These are phyloP conservation scores for Coemansia sp. DNA, from an alignment of 192 early-diverging fungal species.

Conservation along the genomic window DNA sequence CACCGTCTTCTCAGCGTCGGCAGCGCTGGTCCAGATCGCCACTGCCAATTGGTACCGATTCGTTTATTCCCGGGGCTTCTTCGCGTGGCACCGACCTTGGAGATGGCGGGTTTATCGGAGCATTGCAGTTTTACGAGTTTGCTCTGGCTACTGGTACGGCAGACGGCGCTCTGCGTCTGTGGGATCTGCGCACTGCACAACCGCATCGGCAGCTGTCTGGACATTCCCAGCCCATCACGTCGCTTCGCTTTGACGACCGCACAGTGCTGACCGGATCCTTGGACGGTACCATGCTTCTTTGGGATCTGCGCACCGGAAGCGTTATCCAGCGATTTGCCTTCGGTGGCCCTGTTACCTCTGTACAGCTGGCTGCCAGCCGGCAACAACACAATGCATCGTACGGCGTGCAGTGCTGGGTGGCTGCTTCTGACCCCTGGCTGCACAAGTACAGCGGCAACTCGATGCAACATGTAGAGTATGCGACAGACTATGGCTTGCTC, in stretches of 20 bases:
- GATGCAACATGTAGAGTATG: constrained; percentile 61
- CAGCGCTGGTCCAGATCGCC: constrained; percentile 2
- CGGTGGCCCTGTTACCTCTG: constrained; percentile 53
- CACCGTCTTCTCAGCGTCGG: constrained; percentile 5
- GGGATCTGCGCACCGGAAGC: constrained; percentile 74
- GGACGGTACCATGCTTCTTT: constrained; percentile 67
- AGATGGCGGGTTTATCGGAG: constrained; percentile 63
- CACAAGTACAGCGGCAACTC: constrained; percentile 63
- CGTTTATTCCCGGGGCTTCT: not conserved
- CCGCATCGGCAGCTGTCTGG: constrained; percentile 69
- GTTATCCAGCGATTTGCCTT: constrained; percentile 61
- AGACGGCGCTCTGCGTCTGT: constrained; percentile 74
- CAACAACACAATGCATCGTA: constrained; percentile 26
- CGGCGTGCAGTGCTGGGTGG: constrained; percentile 58
- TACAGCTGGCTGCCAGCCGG: constrained; percentile 27
- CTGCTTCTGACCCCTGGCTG: constrained; percentile 48
- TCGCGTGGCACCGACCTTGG: constrained; percentile 35
- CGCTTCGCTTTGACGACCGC: constrained; percentile 66
- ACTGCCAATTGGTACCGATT: constrained; percentile 7
- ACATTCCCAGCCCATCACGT: constrained; percentile 63
- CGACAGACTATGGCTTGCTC: constrained; percentile 49
- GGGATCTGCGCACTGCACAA: constrained; percentile 77
- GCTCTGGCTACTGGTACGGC: constrained; percentile 72
- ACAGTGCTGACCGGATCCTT: constrained; percentile 71
- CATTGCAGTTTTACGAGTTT: constrained; percentile 71